phyloP scores from a whole-genome alignment of 2,329 filamentous ascomycete species.

The Pseudogymnoascus verrucosus region DNA sequence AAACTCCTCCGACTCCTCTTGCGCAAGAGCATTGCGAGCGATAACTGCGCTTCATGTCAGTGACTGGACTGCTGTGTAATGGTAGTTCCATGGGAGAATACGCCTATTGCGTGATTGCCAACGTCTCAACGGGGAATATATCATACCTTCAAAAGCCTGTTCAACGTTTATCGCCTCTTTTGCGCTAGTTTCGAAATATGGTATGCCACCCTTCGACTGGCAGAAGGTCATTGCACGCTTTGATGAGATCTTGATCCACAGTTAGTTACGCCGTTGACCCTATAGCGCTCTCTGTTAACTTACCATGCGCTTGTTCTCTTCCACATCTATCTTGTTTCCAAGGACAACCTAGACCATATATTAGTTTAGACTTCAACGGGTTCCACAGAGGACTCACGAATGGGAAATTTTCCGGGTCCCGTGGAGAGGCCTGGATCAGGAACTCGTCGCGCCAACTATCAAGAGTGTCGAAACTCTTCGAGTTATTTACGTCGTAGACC shows the following conservation, averaged over 20 bases:
- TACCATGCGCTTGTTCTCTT: slow-evolving; percentile 92
- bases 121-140: background rate
- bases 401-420: slow-evolving; percentile 94
- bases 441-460: slow-evolving; percentile 99
- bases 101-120: slow-evolving; percentile 13
- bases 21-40: slow-evolving; percentile 85
- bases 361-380: slow-evolving; percentile 13
- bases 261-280: slow-evolving; percentile 18
- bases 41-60: slow-evolving; percentile 55
- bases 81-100: background rate
- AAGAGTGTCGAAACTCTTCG: slow-evolving; percentile 96
- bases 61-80: background rate
- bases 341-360: slow-evolving; percentile 63
- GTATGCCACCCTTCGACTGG: slow-evolving; percentile 93
- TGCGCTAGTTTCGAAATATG: slow-evolving; percentile 98
- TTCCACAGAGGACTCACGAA: slow-evolving; percentile 61
- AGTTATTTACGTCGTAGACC: slow-evolving; percentile 98
- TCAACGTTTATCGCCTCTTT: slow-evolving; percentile 99
- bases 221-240: slow-evolving; percentile 97
- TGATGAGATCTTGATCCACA: slow-evolving; percentile 62
- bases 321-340: slow-evolving; percentile 98
- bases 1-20: slow-evolving; percentile 97
- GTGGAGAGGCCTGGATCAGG: slow-evolving; percentile 89
- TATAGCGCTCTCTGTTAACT: slow-evolving; percentile 20
- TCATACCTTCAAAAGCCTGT: slow-evolving; percentile 61